Conservation (phyloP, 108 stramenopile species). For the Stephanodiscus triporus region DNA sequence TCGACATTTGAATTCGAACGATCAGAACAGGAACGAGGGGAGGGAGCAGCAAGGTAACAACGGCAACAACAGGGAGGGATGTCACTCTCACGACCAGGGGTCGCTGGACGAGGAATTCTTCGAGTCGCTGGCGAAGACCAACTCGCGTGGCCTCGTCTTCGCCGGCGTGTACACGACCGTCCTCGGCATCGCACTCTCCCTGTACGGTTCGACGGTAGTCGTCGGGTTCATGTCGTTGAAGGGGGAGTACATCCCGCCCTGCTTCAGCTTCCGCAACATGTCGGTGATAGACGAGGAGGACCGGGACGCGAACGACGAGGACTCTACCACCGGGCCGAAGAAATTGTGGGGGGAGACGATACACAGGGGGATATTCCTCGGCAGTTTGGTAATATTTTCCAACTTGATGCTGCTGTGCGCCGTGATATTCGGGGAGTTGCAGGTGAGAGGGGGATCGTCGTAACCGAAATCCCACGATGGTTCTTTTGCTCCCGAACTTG, state of each 20-base stretch:
- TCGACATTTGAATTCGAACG: neutral
- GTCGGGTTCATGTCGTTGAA: conserved; percentile 81
- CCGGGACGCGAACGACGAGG: conserved; percentile 25
- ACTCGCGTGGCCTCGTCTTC: conserved; percentile 67
- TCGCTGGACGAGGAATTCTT: conserved; percentile 57
- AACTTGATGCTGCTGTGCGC: conserved; percentile 80
- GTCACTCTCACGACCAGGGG: conserved; percentile 33
- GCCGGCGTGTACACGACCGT: conserved; percentile 74
- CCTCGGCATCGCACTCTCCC: conserved; percentile 60
- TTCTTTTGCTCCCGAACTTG: neutral
- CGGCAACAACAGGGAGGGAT: conserved; percentile 43
- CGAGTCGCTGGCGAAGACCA: conserved; percentile 51
- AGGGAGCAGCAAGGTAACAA: conserved; percentile 23
- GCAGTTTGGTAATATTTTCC: conserved; percentile 79
- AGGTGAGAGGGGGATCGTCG: conserved; percentile 48
- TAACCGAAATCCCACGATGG: neutral
- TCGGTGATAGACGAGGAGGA: conserved; percentile 39
- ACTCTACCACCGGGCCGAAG: conserved; percentile 36
- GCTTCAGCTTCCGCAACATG: conserved; percentile 64
- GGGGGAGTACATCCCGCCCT: conserved; percentile 84
- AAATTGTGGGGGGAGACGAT: conserved; percentile 52
- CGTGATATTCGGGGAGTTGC: conserved; percentile 84
- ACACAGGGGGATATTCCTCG: conserved; percentile 75
- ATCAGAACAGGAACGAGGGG: conserved; percentile 6
- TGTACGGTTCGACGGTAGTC: conserved; percentile 79